These are phyloP conservation scores for Pichia terricola DNA, from an alignment of 1,139 yeast species.

Conservation along the genomic window DNA sequence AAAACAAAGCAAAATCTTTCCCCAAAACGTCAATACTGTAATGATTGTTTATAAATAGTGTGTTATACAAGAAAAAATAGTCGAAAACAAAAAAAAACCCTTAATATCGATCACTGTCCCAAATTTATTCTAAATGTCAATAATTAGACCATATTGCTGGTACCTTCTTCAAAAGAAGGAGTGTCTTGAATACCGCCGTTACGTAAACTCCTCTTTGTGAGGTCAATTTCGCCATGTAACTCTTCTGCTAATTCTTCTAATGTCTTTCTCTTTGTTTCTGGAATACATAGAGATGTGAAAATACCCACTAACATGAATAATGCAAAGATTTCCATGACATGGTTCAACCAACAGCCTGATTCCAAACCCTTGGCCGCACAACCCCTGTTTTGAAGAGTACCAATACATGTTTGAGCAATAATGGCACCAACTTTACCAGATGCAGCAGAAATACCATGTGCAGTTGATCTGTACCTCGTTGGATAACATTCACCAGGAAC, in stretches of 20 bases:
- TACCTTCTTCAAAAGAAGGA: conserved; percentile 4
- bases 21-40: too few relatives aligned
- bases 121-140: background rate
- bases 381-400: conserved; percentile 73
- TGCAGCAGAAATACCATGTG: conserved; percentile 97
- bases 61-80: too few relatives aligned
- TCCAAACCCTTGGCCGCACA: conserved; percentile 45
- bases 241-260: conserved; percentile 72
- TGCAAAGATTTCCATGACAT: conserved; percentile 89
- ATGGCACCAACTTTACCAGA: conserved; percentile 95
- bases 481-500: conserved; percentile 97
- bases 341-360: conserved; percentile 72
- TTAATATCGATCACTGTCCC: too few relatives aligned
- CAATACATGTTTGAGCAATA: conserved; percentile 85
- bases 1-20: too few relatives aligned
- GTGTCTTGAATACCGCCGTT: conserved; percentile 1
- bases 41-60: too few relatives aligned
- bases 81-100: too few relatives aligned
- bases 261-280: conserved; percentile 87
- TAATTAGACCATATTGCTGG: conserved; percentile 5
- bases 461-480: conserved; percentile 94
- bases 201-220: conserved; percentile 12
- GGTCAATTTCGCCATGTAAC: conserved; percentile 67
- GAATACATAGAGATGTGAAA: conserved; percentile 54
- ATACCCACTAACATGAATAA: conserved; percentile 79